These are phyloP conservation scores for Ustilago shanxiensis DNA, from an alignment of 1,284 basidiomycete species.

Conservation along the genomic window DNA sequence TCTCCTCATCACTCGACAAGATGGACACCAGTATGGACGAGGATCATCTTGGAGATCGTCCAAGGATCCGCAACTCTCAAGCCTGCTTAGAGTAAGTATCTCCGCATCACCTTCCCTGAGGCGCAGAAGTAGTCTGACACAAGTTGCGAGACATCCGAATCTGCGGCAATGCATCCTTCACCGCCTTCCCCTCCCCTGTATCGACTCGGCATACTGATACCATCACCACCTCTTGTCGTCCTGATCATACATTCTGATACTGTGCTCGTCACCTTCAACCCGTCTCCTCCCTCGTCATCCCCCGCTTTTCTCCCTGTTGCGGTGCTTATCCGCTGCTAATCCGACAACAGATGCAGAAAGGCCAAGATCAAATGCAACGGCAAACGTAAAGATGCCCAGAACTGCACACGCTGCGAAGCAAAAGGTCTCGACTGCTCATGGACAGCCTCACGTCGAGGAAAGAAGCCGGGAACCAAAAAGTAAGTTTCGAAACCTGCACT, in stretches of 20 bases:
- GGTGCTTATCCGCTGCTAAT: not conserved
- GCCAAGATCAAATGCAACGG: constrained; percentile 58
- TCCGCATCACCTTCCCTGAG: too few relatives aligned
- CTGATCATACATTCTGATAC: not conserved
- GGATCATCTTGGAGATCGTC: constrained; percentile 29
- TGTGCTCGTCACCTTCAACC: not conserved
- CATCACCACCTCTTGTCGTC: not conserved
- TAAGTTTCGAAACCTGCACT: constrained; percentile 19
- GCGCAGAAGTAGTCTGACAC: not conserved
- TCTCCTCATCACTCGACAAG: not conserved
- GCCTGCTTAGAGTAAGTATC: constrained; percentile 49
- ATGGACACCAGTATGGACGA: constrained; percentile 46
- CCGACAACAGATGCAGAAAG: constrained; percentile 40
- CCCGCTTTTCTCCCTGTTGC: not conserved
- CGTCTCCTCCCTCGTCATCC: not conserved
- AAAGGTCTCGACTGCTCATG: constrained; percentile 51
- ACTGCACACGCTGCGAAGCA: constrained; percentile 47
- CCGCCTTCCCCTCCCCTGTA: constrained; percentile 12
- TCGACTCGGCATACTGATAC: constrained; percentile 12
- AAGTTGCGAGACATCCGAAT: constrained; percentile 3
- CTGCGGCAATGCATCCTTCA: constrained; percentile 41
- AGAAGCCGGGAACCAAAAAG: constrained; percentile 55
- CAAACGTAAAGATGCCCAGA: constrained; percentile 50
- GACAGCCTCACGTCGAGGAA: constrained; percentile 47
- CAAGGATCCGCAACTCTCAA: constrained; percentile 48